These are phyloP conservation scores for Suhomyces taliae DNA, from an alignment of 1,139 yeast genomes.

Conservation along the genomic window DNA sequence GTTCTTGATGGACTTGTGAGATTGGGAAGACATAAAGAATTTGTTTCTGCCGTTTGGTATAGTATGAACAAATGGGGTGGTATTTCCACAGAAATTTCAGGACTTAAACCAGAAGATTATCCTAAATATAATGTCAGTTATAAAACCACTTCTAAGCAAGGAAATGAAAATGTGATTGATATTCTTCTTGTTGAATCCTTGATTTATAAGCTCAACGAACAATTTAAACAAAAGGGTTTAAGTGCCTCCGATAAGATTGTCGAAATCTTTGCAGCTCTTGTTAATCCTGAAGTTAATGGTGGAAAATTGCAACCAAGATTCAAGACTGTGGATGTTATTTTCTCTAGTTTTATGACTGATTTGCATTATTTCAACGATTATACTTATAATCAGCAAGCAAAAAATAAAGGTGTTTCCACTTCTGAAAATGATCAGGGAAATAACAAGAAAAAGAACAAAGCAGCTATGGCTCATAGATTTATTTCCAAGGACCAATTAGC, in stretches of 20 bases:
- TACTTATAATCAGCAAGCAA: constrained; percentile 24
- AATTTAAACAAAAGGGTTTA: constrained; percentile 20
- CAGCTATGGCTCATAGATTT: constrained; percentile 23
- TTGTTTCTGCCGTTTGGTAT: constrained; percentile 31
- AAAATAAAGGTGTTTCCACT: constrained; percentile 7
- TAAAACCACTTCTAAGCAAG: constrained; percentile 3
- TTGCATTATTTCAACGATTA: constrained; percentile 36
- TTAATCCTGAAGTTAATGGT: constrained; percentile 20
- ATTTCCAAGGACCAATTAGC: constrained; percentile 27
- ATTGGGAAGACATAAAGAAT: constrained; percentile 35
- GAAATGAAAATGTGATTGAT: constrained; percentile 21
- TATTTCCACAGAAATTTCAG: constrained; percentile 10
- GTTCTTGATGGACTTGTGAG: constrained; percentile 34
- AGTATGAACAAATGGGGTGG: constrained; percentile 39
- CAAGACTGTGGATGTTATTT: constrained; percentile 31
- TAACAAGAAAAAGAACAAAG: constrained; percentile 7
- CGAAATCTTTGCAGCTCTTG: constrained; percentile 26
- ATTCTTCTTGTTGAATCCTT: constrained; percentile 32
- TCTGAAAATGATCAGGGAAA: constrained; percentile 3
- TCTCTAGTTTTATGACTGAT: constrained; percentile 35
- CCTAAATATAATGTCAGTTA: constrained; percentile 6
- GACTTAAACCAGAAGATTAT: constrained; percentile 5
- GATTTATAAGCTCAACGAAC: constrained; percentile 33
- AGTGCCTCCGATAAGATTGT: constrained; percentile 22
- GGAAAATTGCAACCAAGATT: constrained; percentile 21